A percentile compares a stretch with the other conserved stretches of the same genome.
These are phyloP conservation scores for Termitomyces titanicus DNA, from an alignment of 768 basidiomycete genomes.

Conservation along the genomic window DNA sequence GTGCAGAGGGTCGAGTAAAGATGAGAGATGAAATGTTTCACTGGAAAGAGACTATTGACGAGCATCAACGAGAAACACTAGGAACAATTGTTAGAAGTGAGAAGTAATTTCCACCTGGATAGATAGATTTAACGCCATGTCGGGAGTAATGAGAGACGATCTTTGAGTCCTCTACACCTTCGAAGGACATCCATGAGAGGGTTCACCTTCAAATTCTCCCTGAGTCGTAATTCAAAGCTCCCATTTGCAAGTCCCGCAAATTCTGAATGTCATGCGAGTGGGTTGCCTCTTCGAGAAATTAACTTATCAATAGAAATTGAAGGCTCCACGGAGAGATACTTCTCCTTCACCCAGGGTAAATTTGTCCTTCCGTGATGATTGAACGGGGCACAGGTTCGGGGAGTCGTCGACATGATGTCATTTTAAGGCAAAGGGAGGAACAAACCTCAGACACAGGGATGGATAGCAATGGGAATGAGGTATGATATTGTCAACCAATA, in stretches of 20 bases:
- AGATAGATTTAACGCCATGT: not conserved
- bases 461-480: too few species aligned
- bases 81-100: not conserved
- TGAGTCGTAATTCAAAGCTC: not conserved
- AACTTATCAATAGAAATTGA: too few species aligned
- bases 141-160: not conserved
- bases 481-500: too few species aligned
- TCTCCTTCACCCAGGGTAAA: too few species aligned
- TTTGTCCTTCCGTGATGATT: too few species aligned
- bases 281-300: not conserved
- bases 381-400: not conserved
- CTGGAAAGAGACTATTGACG: not conserved
- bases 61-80: not conserved
- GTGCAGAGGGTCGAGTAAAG: not conserved
- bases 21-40: not conserved
- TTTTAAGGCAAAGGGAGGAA: too few species aligned
- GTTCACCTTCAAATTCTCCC: not conserved
- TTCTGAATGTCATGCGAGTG: not conserved
- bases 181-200: not conserved
- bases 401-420: not conserved
- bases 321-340: too few species aligned
- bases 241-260: not conserved
- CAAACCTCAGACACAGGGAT: too few species aligned
- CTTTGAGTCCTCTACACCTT: not conserved
- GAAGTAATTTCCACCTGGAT: not conserved